Evolutionary conservation across 352 stramenopile genomes (phyloP).

Genomic region (Pythium brassicae): DNA sequence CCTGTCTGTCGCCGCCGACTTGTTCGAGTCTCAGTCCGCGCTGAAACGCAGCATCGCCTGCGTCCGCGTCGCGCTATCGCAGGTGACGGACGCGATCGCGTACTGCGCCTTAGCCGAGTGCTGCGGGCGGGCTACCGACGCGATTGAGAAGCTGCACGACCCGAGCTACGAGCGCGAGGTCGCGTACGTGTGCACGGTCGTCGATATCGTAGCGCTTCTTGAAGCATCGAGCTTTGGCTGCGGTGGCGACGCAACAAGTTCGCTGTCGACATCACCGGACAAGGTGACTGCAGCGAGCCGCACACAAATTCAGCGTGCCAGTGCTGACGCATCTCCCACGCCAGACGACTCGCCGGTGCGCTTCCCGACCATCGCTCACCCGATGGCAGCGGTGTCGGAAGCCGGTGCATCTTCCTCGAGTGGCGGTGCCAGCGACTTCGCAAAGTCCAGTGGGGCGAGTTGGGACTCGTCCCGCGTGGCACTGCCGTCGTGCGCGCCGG

Average conservation of each 20-base stretch:
- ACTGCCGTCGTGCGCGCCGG: slow-evolving; percentile 18
- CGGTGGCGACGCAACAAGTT: not conserved
- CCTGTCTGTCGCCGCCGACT: slow-evolving; percentile 27
- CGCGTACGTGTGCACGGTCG: slow-evolving; percentile 42
- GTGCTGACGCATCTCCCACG: not conserved
- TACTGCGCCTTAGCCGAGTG: slow-evolving; percentile 61
- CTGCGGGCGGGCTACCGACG: slow-evolving; percentile 35
- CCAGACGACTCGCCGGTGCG: slow-evolving; percentile 11
- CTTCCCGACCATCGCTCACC: slow-evolving; percentile 25
- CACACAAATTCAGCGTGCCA: too few species aligned
- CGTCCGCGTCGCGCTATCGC: slow-evolving; percentile 34
- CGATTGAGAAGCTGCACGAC: slow-evolving; percentile 52
- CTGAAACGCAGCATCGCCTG: slow-evolving; percentile 39
- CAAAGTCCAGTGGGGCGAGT: not conserved
- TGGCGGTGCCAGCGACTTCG: not conserved
- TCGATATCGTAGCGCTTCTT: slow-evolving; percentile 37
- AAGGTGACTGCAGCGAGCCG: slow-evolving; percentile 2
- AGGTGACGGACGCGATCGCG: slow-evolving; percentile 42
- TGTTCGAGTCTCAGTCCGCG: slow-evolving; percentile 41
- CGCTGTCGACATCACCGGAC: not conserved
- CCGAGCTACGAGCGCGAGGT: slow-evolving; percentile 53
- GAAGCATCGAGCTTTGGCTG: slow-evolving; percentile 17
- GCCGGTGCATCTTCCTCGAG: not conserved
- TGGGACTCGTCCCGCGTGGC: slow-evolving; percentile 12
- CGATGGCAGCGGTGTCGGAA: not conserved